Conservation (phyloP, 1,139 yeast genomes). For the Spencermartinsiella ligniputridi region DNA sequence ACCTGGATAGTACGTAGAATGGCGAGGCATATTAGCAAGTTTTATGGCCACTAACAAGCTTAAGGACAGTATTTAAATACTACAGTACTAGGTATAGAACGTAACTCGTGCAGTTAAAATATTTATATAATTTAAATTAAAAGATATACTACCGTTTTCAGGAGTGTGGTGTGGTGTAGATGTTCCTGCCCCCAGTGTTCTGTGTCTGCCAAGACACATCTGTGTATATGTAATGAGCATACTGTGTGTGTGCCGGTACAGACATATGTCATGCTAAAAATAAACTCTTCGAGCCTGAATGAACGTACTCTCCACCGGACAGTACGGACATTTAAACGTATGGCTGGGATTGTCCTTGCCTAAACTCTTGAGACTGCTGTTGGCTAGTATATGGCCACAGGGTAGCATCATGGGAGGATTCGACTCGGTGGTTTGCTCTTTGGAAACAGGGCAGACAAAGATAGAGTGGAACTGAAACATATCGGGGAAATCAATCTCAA, state of each 20-base stretch:
- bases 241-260: no score
- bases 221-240: no score
- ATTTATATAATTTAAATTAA: no score
- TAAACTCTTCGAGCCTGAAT: conserved; percentile 28
- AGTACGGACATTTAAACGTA: conserved; percentile 63
- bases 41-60: no score
- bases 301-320: conserved; percentile 44
- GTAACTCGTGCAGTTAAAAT: no score
- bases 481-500: conserved; percentile 53
- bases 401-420: conserved; percentile 63
- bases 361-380: conserved; percentile 44
- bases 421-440: conserved; percentile 64
- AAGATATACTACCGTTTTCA: no score
- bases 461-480: conserved; percentile 67
- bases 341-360: conserved; percentile 32
- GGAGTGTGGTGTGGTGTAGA: no score
- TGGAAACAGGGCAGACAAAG: conserved; percentile 86
- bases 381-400: conserved; percentile 59
- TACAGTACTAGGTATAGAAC: no score
- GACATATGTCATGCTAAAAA: conserved; percentile 22
- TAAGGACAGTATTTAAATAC: no score
- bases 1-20: conserved; percentile 69
- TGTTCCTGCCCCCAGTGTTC: no score
- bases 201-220: no score
- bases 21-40: no score